Evolutionary conservation across 495 filamentous ascomycete species (phyloP), one percentile per base, ranked within the genome.

Genomic region (Xylaria acuta): DNA sequence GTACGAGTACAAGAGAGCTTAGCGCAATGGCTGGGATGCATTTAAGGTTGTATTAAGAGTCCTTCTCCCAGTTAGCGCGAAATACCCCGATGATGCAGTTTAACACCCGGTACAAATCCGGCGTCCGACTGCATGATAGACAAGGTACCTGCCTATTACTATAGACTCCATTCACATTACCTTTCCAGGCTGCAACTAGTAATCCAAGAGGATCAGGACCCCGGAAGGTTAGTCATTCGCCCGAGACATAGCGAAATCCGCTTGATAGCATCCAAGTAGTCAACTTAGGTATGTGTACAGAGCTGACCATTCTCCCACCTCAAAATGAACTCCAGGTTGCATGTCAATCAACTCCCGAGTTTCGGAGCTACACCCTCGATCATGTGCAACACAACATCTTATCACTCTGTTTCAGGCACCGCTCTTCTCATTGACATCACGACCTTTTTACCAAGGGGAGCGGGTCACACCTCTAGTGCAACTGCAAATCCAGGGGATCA

Each of bases 331-430:
- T 51, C 12, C 2, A 27, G 51, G 51, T 25, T 30, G 51, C 25
- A 54, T 54, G 12, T 27, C 11, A 54, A 54, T 54, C 22, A 27
- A 30, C 22, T 54, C 25, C 51, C 51, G 25, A 16, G 22, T 54
- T 54, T 22, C 51, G 51, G 51, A 22, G 9, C 12, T 9, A 54
- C 51, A 54, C 9, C 22, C 16, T 54, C 51, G 51, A 54, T 54
- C 51, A 54, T 54, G 22, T 54, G 51, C 22, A 54, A 54, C 25
- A 30, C 51, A 27, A 54, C n/a, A 53, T 54, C 51, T 54, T 27
- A 16, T 54, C 51, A 27, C 9, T 25, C 2, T 54, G 51, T 54
- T 27, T 11, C 11, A 54, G 11, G 12, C 22, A 54, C 51, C 30
- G 14, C 51, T 54, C 51, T 16, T 16, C 25, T 54, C 12, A 22